These are phyloP conservation scores for Phytopythium helicoides DNA, from an alignment of 352 stramenopile species.

Conservation along the genomic window DNA sequence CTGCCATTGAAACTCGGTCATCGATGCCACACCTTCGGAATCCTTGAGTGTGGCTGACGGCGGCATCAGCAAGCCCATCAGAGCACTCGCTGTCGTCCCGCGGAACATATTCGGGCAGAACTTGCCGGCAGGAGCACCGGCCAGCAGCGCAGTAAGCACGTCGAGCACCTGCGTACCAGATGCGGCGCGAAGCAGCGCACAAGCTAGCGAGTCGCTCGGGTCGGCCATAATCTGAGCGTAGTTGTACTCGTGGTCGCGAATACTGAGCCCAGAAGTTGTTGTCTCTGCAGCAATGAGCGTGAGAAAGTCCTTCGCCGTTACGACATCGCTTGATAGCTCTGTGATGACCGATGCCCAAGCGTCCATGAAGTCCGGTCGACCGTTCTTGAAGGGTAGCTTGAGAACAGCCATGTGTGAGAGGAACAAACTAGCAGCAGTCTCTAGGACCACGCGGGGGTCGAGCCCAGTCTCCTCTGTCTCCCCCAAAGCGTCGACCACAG, in stretches of 20 bases:
- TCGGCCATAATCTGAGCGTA: conserved; percentile 59
- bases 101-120: conserved; percentile 76
- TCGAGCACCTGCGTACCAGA: conserved; percentile 67
- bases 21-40: conserved; percentile 5
- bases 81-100: conserved; percentile 42
- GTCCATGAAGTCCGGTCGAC: conserved; percentile 70
- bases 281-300: conserved; percentile 39
- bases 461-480: conserved; percentile 24
- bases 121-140: conserved; percentile 39
- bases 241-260: conserved; percentile 53
- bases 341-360: conserved; percentile 61
- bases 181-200: conserved; percentile 37
- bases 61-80: conserved; percentile 41
- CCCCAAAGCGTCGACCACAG: conserved; percentile 38
- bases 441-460: conserved; percentile 28
- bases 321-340: conserved; percentile 62
- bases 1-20: conserved; percentile 52
- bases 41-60: conserved; percentile 14
- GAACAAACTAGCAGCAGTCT: conserved; percentile 53
- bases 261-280: conserved; percentile 36
- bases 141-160: conserved; percentile 59
- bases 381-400: conserved; percentile 44
- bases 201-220: conserved; percentile 41
- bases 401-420: conserved; percentile 51
- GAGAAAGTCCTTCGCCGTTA: conserved; percentile 60